Percentiles rank a stretch among this genome's conserved stretches.
Evolutionary conservation across 1,139 yeast species (phyloP).

Genomic region (Lodderomyces jiufengensis): DNA sequence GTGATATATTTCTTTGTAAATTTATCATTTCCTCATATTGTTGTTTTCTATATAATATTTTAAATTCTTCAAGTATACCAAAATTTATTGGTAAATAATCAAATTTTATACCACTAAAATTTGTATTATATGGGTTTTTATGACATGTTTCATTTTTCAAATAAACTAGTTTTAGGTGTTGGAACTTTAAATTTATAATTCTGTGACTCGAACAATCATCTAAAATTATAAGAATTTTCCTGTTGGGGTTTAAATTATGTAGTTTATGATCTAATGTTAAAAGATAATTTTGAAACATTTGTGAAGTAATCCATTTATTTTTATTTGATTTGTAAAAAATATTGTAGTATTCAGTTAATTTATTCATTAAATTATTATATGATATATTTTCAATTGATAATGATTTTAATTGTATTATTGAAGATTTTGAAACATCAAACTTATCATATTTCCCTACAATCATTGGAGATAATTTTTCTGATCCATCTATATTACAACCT

Average conservation of each 20-base stretch:
- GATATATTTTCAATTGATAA: slow-evolving; percentile 18
- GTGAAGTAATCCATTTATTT: slow-evolving; percentile 65
- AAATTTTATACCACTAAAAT: slow-evolving; percentile 35
- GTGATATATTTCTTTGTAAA: slow-evolving; percentile 31
- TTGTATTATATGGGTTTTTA: slow-evolving; percentile 36
- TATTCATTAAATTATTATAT: slow-evolving; percentile 34
- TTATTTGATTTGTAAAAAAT: slow-evolving; percentile 57
- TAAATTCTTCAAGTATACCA: slow-evolving; percentile 63
- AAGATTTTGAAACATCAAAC: slow-evolving; percentile 42
- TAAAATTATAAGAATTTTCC: slow-evolving; percentile 53
- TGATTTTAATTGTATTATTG: slow-evolving; percentile 29
- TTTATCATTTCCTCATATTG: slow-evolving; percentile 53
- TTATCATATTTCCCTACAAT: slow-evolving; percentile 60
- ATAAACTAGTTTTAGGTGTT: slow-evolving; percentile 47
- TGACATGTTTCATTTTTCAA: slow-evolving; percentile 40
- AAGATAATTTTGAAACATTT: slow-evolving; percentile 60
- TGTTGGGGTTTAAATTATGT: slow-evolving; percentile 29
- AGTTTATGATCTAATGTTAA: slow-evolving; percentile 56
- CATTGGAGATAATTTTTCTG: slow-evolving; percentile 58
- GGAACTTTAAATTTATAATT: slow-evolving; percentile 52
- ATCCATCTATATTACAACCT: slow-evolving; percentile 60
- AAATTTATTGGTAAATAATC: slow-evolving; percentile 61
- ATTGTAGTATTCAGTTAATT: slow-evolving; percentile 49
- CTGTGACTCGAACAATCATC: slow-evolving; percentile 67
- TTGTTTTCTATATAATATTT: slow-evolving; percentile 54